Evolutionary conservation across 1,284 basidiomycete species (phyloP).

Genomic region (Leccinum variabile): DNA sequence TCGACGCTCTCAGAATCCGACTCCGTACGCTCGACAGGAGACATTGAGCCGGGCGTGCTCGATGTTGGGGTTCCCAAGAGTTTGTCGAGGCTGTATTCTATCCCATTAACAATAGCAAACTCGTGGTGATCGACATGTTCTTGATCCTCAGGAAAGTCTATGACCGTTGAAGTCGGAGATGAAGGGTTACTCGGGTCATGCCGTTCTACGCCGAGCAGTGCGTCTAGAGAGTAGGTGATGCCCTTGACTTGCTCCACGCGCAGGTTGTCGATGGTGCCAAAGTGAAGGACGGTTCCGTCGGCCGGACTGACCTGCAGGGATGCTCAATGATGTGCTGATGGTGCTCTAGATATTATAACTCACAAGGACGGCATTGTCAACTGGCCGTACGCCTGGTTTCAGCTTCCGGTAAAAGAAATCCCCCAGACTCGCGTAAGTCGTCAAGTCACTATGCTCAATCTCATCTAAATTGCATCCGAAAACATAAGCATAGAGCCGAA

Average conservation of each 20-base stretch:
- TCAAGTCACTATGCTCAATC: slow-evolving; percentile 79
- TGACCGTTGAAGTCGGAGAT: slow-evolving; percentile 42
- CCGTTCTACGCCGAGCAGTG: slow-evolving; percentile 80
- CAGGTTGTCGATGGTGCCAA: slow-evolving; percentile 81
- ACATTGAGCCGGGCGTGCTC: slow-evolving; percentile 27
- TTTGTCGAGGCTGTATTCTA: slow-evolving; percentile 89
- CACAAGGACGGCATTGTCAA: slow-evolving; percentile 78
- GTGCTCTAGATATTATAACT: slow-evolving; percentile 24
- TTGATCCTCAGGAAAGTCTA: slow-evolving; percentile 44
- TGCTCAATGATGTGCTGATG: not conserved
- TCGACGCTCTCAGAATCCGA: slow-evolving; percentile 31
- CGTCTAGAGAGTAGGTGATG: slow-evolving; percentile 93
- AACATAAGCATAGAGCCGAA: slow-evolving; percentile 80
- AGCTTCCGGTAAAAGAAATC: slow-evolving; percentile 95
- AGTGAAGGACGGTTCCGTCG: slow-evolving; percentile 91
- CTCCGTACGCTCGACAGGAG: slow-evolving; percentile 23
- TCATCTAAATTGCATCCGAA: slow-evolving; percentile 97
- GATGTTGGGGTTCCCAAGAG: slow-evolving; percentile 58
- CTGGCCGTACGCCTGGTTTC: slow-evolving; percentile 79
- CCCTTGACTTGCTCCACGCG: slow-evolving; percentile 98
- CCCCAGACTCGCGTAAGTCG: slow-evolving; percentile 79
- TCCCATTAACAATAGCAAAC: slow-evolving; percentile 97
- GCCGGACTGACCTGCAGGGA: slow-evolving; percentile 79
- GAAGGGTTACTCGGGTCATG: slow-evolving; percentile 37
- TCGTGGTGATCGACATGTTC: slow-evolving; percentile 78